Evolutionary conservation across 345 rosid genomes (phyloP).

Genomic region (Passiflora organensis): DNA sequence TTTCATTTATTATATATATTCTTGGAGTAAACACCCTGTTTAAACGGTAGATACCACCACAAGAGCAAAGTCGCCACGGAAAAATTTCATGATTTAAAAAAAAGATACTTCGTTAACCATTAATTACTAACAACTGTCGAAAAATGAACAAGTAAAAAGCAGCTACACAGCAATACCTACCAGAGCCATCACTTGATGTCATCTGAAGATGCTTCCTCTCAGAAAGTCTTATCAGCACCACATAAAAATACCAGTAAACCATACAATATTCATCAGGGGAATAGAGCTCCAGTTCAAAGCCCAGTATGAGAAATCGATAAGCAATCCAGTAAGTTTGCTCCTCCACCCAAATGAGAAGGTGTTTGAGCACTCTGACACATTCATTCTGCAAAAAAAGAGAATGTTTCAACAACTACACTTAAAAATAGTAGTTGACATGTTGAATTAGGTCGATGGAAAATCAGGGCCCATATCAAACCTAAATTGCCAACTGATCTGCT

Average conservation of each 20-base stretch:
- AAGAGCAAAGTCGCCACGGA: neutral
- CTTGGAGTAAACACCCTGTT: neutral
- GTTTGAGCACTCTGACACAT: constrained; percentile 41
- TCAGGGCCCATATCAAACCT: neutral
- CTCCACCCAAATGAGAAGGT: constrained; percentile 78
- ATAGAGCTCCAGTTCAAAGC: constrained; percentile 93
- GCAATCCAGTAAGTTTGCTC: constrained; percentile 97
- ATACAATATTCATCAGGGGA: constrained; percentile 82
- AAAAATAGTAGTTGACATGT: neutral
- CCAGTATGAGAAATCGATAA: constrained; percentile 72
- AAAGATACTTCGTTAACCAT: neutral
- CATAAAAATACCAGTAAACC: constrained; percentile 91
- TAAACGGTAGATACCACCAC: neutral
- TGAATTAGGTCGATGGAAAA: neutral
- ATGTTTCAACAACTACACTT: neutral
- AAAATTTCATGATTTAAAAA: neutral
- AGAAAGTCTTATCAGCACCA: constrained; percentile 64
- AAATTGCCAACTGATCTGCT: no score
- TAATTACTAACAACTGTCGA: neutral
- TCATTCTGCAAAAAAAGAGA: constrained; percentile 53
- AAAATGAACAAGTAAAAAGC: constrained; percentile 4
- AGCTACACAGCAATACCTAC: constrained; percentile 25
- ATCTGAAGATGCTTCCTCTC: constrained; percentile 72
- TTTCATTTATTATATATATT: neutral
- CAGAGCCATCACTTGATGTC: constrained; percentile 31